phyloP scores from a whole-genome alignment of 2,329 filamentous ascomycete species.

The Pseudopithomyces maydicus region DNA sequence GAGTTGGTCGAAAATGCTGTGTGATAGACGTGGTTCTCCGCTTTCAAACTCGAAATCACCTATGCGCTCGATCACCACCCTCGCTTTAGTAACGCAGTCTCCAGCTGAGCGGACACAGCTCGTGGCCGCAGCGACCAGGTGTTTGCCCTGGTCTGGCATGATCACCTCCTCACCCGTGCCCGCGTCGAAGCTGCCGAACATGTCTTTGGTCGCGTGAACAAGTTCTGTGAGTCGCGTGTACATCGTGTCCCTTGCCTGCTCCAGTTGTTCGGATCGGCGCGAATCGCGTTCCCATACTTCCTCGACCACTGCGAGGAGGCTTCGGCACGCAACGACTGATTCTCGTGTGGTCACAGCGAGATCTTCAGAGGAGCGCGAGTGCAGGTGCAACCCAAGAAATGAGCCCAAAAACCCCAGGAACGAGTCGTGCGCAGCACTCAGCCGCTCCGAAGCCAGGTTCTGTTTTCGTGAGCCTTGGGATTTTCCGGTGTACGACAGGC shows the following conservation, averaged over 20 bases:
- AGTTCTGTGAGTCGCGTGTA: slow-evolving; percentile 80
- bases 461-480: slow-evolving; percentile 67
- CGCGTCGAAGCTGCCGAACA: slow-evolving; percentile 70
- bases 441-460: slow-evolving; percentile 80
- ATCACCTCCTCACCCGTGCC: slow-evolving; percentile 78
- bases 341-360: slow-evolving; percentile 81
- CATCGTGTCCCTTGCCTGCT: slow-evolving; percentile 74
- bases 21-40: slow-evolving; percentile 49
- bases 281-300: slow-evolving; percentile 79
- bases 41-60: slow-evolving; percentile 85
- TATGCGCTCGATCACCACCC: slow-evolving; percentile 82
- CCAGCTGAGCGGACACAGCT: slow-evolving; percentile 88
- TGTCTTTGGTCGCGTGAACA: slow-evolving; percentile 79
- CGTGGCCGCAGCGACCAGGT: slow-evolving; percentile 78
- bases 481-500: slow-evolving; percentile 75
- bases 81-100: slow-evolving; percentile 87
- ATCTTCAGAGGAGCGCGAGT: slow-evolving; percentile 88
- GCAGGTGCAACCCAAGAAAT: slow-evolving; percentile 90
- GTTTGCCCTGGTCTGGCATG: slow-evolving; percentile 77
- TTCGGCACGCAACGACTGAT: slow-evolving; percentile 79
- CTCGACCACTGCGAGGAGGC: slow-evolving; percentile 79
- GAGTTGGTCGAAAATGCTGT: slow-evolving; percentile 42
- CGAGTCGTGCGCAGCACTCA: slow-evolving; percentile 80
- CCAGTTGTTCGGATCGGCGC: slow-evolving; percentile 68
- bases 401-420: slow-evolving; percentile 91